A percentile compares a stretch with the other conserved stretches of the same genome.
These are phyloP conservation scores for Podaxis sp. DNA, from an alignment of 768 basidiomycete genomes.

Conservation along the genomic window DNA sequence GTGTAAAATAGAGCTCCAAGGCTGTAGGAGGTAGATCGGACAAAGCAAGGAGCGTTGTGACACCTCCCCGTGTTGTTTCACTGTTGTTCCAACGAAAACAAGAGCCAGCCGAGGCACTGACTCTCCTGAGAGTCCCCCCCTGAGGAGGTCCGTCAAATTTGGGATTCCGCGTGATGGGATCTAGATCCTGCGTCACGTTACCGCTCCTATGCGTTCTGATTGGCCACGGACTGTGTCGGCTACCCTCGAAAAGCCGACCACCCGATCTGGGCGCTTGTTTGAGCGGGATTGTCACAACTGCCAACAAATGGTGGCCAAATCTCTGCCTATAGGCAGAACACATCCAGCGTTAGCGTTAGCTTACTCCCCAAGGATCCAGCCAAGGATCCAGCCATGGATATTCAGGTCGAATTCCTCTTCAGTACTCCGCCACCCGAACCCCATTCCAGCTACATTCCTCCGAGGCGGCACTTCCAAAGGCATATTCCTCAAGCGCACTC, in stretches of 20 bases:
- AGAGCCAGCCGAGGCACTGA: neutral
- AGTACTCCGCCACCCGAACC: constrained; percentile 24
- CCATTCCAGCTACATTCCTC: constrained; percentile 53
- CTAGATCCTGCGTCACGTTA: neutral
- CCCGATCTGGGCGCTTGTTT: neutral
- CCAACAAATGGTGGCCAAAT: neutral
- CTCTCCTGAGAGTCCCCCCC: neutral
- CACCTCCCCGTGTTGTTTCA: neutral
- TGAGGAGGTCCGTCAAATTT: neutral
- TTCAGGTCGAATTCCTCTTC: neutral
- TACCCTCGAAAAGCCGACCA: neutral
- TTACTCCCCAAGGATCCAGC: neutral
- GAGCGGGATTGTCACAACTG: neutral
- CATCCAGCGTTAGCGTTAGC: neutral
- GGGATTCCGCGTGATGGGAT: neutral
- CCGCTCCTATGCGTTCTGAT: neutral
- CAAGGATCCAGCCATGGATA: neutral
- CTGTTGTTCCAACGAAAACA: neutral
- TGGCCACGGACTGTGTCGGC: neutral
- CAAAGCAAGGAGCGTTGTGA: neutral
- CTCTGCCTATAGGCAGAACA: neutral
- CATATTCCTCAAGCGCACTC: constrained; percentile 54
- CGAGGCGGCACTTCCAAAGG: constrained; percentile 81
- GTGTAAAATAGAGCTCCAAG: neutral
- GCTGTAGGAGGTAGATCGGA: neutral